A percentile compares a stretch with the other conserved stretches of the same genome.
phyloP scores from a whole-genome alignment of 2,329 filamentous ascomycete species.

The Hirsutella rhossiliensis region DNA sequence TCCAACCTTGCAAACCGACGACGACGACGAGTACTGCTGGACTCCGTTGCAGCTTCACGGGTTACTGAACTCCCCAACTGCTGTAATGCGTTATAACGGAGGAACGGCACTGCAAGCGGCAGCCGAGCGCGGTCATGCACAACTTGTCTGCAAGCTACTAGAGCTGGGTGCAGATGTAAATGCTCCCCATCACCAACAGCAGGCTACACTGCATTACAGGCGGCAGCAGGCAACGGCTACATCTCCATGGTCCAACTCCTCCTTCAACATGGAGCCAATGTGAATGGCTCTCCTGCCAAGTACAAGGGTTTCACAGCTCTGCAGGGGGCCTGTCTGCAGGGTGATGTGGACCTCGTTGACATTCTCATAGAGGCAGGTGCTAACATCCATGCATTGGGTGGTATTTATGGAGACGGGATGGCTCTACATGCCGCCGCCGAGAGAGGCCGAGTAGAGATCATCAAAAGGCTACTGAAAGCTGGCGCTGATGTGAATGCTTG shows the following conservation, averaged over 20 bases:
- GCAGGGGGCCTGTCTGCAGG: constrained; percentile 21
- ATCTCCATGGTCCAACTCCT: constrained; percentile 13
- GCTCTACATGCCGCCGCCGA: constrained; percentile 10
- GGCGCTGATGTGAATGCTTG: constrained; percentile 24
- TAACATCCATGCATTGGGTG: constrained; percentile 15
- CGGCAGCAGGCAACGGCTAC: constrained; percentile 17
- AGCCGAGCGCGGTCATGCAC: constrained; percentile 1
- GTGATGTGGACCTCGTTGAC: constrained; percentile 11
- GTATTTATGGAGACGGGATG: too few species aligned
- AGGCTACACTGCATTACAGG: constrained; percentile 19
- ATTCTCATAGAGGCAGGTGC: constrained; percentile 16
- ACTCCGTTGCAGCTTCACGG: constrained; percentile 17
- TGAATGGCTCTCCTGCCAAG: constrained; percentile 20
- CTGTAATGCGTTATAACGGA: background rate
- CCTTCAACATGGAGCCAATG: constrained; percentile 17
- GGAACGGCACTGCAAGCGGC: constrained; percentile 8
- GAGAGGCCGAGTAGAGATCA: constrained; percentile 5
- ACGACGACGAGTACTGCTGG: constrained; percentile 18
- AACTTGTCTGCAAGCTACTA: constrained; percentile 3
- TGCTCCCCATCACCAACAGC: constrained; percentile 3
- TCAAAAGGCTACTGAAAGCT: constrained; percentile 16
- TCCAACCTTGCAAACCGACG: constrained; percentile 2
- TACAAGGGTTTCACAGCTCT: constrained; percentile 24
- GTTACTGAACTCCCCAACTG: background rate
- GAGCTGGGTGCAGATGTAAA: constrained; percentile 21